Base-by-base conservation (phyloP, 2,329 filamentous ascomycete species). In the Diaporthe velutina region DNA sequence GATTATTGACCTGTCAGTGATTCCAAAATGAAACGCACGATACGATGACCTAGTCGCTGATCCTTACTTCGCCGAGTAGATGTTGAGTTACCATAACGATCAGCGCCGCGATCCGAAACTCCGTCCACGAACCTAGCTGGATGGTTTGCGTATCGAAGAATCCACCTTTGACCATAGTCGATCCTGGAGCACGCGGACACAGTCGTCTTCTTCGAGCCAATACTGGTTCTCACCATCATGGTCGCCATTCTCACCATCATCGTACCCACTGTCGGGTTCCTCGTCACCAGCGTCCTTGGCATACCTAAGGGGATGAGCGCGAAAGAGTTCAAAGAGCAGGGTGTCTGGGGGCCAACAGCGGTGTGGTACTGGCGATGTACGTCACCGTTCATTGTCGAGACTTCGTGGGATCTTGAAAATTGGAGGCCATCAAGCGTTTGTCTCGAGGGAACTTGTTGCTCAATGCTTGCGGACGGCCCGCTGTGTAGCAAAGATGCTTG, bases 331-430 rank as follows among this genome's bases (percentile, higher is more conserved):
- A 30, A 71, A 50, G 42, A 71, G 9, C 45, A 74, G 5, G 67
- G 25, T 4, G 40, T 74, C 25, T 64, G 55, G 73, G 66, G 55
- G 1, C 66, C 66, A 9, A 73, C 68, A 5, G 68, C 58, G 30
- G 25, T 67, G 2, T 66, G 48, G 45, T 71, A 74, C 30, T 74
- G 73, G 67, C 55, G 73, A 19, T 74, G 67, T 19, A 5, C 19
- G 1, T 48, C 73, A 13, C 60, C 52, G 1, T 54, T 55, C 15
- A 40, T 40, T 22, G 22, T 75, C 38, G 60, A 73, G 33, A 9
- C 55, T 8, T 73, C 70, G 10, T 33, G 13, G 17, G 60, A 73
- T 15, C 40, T 28, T n/a, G 40, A 35, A 22, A 9, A 17, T 3
- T 73, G 60, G 73, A 57, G 6, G 38, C 52, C 54, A 22, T 73